Conservation (phyloP, 495 filamentous ascomycete genomes). For the Podospora fimiseda region DNA sequence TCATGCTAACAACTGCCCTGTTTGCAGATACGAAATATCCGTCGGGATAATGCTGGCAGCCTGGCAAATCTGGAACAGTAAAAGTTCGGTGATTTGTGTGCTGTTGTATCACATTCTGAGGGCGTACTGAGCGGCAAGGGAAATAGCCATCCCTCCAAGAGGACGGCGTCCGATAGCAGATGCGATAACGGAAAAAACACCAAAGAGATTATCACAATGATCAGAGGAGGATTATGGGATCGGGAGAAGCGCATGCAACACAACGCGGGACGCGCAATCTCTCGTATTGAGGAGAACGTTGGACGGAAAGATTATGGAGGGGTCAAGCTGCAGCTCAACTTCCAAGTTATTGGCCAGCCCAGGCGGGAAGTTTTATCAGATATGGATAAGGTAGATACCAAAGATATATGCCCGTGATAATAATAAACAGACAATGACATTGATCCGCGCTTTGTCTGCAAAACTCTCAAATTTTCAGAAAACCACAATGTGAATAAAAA, state of each 20-base stretch:
- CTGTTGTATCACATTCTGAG: not conserved
- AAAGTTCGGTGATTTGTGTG: not conserved
- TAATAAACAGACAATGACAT: too few species aligned
- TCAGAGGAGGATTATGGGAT: too few species aligned
- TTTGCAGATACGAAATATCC: not conserved
- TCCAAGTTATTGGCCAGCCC: not conserved
- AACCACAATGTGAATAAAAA: not conserved
- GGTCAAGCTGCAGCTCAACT: not conserved
- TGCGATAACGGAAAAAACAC: not conserved
- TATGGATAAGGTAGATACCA: not conserved
- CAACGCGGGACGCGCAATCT: slow-evolving; percentile 3
- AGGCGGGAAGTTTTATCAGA: not conserved
- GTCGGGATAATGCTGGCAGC: not conserved
- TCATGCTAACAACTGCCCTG: not conserved
- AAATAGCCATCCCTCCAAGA: not conserved
- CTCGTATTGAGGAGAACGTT: slow-evolving; percentile 1
- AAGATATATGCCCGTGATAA: too few species aligned
- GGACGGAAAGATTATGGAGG: not conserved
- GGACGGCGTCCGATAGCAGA: not conserved
- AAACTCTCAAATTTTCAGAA: too few species aligned
- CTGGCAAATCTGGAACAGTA: not conserved
- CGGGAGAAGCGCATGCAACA: not conserved
- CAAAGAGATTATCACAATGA: not conserved
- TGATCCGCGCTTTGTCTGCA: too few species aligned
- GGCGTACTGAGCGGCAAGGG: not conserved